Conservation (phyloP, 2,329 filamentous ascomycete species). For the Aspergillus ustus region DNA sequence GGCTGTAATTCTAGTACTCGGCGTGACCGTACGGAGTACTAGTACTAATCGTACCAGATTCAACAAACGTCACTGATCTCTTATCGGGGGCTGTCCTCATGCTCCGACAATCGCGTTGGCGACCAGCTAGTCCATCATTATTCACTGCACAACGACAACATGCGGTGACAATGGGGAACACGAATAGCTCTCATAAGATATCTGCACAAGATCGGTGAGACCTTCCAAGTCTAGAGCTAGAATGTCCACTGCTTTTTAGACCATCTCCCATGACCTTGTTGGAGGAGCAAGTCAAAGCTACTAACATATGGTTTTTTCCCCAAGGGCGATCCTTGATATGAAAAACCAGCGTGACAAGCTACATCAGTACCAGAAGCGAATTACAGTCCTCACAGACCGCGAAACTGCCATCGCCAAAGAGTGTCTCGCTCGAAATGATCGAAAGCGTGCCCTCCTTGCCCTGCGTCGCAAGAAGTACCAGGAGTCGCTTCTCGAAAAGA, state of each 20-base stretch:
- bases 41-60: not conserved
- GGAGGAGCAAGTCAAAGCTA: not conserved
- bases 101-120: constrained; percentile 5
- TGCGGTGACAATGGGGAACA: constrained; percentile 64
- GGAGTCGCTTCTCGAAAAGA: constrained; percentile 83
- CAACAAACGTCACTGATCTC: constrained; percentile 9
- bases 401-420: constrained; percentile 85
- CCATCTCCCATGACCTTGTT: not conserved
- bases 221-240: not conserved
- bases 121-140: constrained; percentile 8
- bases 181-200: constrained; percentile 66
- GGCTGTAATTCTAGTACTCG: not conserved
- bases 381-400: constrained; percentile 80
- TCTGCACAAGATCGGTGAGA: constrained; percentile 84
- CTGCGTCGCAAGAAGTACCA: constrained; percentile 97
- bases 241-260: not conserved
- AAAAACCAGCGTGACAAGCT: constrained; percentile 97
- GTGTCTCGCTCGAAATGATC: constrained; percentile 80
- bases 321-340: constrained; percentile 92
- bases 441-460: constrained; percentile 79
- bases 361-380: constrained; percentile 91
- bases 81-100: constrained; percentile 1
- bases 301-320: not conserved
- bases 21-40: not conserved
- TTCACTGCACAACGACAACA: constrained; percentile 23